Base-by-base conservation (phyloP, 2,329 filamentous ascomycete genomes). In the Alternaria longipes region DNA sequence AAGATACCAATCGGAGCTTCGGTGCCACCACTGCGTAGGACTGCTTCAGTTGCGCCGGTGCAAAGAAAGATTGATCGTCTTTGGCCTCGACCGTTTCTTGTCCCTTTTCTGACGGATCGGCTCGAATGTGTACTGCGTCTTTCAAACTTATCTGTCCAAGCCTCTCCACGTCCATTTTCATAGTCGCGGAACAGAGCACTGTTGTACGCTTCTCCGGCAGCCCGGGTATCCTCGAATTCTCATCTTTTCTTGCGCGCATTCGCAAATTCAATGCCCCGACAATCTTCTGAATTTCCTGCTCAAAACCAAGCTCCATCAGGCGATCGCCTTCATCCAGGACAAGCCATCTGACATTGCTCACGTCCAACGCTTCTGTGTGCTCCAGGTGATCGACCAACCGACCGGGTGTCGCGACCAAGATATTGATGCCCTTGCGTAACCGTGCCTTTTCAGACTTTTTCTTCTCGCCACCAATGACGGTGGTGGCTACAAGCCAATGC, bases 291-390 rank as follows among this genome's bases (percentile, higher is more conserved):
- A 99, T 87, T 73, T 98, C 94, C 55, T 97, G 90, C 79, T 98
- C 95, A 69, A 99, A 99, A 0, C 95, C 95, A 73, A 98, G 86
- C 75, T 99, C 95, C 94, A 99, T 97, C 76, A 99, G 83, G n/a
- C 95, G 87, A 84, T 99, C 95, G 30, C 95, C 95, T 80, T 99
- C 95, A 72, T 99, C 95, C 6, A 99, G 85, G 2, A 99, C 90
- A 24, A 99, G 82, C 95, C 95, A 99, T 61, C 94, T 86, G 5
- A 97, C 94, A 22, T 90, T 94, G 71, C 91, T 91, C 41, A 98
- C 89, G 66, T 95, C 92, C 54, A 99, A 83, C 0, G 90, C 93
- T 78, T 97, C 89, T 0, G 95, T 99, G 74, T 97, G 93, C 69
- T 96, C 90, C 49, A 99, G 81, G 79, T 99, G 95, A 81, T 99